Conservation (phyloP, 345 rosid genomes). For the Leavenworthia alabamica region DNA sequence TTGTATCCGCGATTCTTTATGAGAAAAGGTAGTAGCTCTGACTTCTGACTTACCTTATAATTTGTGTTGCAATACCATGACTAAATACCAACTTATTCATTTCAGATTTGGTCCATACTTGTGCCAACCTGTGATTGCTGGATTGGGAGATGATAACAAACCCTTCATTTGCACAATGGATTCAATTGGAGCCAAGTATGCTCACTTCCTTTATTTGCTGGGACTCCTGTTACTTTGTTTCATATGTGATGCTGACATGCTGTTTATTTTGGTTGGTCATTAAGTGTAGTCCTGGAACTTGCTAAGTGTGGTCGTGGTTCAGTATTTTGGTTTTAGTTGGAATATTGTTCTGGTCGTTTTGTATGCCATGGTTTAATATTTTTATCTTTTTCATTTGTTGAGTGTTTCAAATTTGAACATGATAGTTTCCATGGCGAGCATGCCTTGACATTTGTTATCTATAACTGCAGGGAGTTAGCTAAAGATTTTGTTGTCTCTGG, state of each 20-base stretch:
- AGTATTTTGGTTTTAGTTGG: not conserved
- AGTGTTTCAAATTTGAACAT: not conserved
- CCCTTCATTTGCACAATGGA: slow-evolving; percentile 99
- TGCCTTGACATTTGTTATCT: not conserved
- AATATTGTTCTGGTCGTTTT: not conserved
- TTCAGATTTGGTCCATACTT: slow-evolving; percentile 92
- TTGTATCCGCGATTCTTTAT: slow-evolving; percentile 85
- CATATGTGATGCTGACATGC: not conserved
- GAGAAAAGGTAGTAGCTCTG: slow-evolving; percentile 68
- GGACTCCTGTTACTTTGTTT: not conserved
- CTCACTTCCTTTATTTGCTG: slow-evolving; percentile 13
- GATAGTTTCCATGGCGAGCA: not conserved
- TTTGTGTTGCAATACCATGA: not conserved
- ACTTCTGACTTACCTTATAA: not conserved
- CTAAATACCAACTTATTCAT: not conserved
- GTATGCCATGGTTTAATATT: not conserved
- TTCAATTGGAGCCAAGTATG: slow-evolving; percentile 94
- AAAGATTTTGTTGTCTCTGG: slow-evolving; percentile 96
- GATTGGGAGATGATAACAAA: slow-evolving; percentile 82
- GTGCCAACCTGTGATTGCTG: slow-evolving; percentile 97
- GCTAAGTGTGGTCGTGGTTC: not conserved
- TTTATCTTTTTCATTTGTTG: not conserved
- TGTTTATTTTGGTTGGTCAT: not conserved
- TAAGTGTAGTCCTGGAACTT: not conserved
- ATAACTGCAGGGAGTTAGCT: slow-evolving; percentile 67